These are phyloP conservation scores for Hagleromyces aurorensis DNA, from an alignment of 805 yeast species.

Conservation along the genomic window DNA sequence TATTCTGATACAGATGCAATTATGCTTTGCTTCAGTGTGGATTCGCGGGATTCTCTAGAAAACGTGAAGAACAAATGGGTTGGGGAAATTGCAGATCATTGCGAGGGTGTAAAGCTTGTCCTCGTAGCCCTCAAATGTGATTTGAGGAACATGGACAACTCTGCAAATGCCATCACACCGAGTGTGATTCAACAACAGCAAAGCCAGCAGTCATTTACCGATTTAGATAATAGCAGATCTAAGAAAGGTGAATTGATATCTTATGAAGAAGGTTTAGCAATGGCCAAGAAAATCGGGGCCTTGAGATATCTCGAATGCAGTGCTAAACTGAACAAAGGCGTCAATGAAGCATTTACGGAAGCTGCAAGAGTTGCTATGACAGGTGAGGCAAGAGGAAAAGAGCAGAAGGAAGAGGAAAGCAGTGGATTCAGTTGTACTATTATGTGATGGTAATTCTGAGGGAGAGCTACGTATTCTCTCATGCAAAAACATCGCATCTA, in stretches of 20 bases:
- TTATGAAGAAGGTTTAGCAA: conserved; percentile 88
- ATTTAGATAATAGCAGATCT: conserved; percentile 10
- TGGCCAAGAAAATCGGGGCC: conserved; percentile 92
- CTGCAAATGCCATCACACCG: conserved; percentile 29
- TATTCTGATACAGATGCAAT: conserved; percentile 95
- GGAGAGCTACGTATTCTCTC: too few species aligned
- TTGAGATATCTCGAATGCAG: conserved; percentile 92
- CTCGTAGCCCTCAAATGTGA: conserved; percentile 94
- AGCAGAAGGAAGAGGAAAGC: conserved; percentile 34
- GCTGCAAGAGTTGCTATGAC: conserved; percentile 95
- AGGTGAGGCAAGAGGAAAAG: conserved; percentile 75
- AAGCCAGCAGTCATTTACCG: conserved; percentile 10
- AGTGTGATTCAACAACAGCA: conserved; percentile 23
- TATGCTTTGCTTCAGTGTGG: conserved; percentile 92
- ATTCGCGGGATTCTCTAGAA: conserved; percentile 87
- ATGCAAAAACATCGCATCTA: too few species aligned
- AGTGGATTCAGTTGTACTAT: conserved; percentile 32
- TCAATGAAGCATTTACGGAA: conserved; percentile 98
- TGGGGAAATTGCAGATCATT: conserved; percentile 92
- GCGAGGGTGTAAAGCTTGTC: conserved; percentile 92
- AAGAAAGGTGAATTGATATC: conserved; percentile 46
- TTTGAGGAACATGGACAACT: conserved; percentile 63
- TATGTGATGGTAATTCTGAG: too few species aligned
- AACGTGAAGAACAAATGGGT: conserved; percentile 96
- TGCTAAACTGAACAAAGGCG: conserved; percentile 93